Evolutionary conservation across 345 rosid species (phyloP).

Genomic region (Lepidium sativum): DNA sequence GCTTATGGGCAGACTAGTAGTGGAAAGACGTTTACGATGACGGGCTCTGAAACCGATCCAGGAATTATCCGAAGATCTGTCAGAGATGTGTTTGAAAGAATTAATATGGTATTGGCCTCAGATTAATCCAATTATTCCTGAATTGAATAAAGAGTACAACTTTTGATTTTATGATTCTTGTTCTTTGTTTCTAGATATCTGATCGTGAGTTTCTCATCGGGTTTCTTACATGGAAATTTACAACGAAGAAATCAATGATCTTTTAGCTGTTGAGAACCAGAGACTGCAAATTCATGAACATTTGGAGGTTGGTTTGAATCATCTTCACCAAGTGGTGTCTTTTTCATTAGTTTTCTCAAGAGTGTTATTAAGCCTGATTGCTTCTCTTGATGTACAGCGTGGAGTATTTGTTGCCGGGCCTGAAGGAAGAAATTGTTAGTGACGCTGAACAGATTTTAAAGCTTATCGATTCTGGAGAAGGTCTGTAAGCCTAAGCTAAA

Average conservation of each 20-base stretch:
- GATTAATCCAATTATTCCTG: not conserved
- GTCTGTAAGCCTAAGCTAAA: slow-evolving; percentile 29
- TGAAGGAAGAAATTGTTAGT: slow-evolving; percentile 77
- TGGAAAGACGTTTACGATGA: slow-evolving; percentile 97
- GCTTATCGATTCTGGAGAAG: slow-evolving; percentile 88
- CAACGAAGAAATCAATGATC: slow-evolving; percentile 90
- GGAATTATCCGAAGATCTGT: slow-evolving; percentile 77
- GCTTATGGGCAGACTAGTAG: slow-evolving; percentile 99
- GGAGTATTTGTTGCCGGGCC: slow-evolving; percentile 93
- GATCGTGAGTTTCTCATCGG: slow-evolving; percentile 89
- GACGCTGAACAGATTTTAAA: slow-evolving; percentile 75
- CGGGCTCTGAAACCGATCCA: slow-evolving; percentile 67
- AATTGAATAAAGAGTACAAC: not conserved
- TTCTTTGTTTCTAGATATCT: slow-evolving; percentile 37
- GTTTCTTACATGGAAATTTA: slow-evolving; percentile 97
- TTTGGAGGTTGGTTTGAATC: slow-evolving; percentile 67
- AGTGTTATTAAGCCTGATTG: slow-evolving; percentile 1
- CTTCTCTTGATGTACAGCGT: slow-evolving; percentile 39
- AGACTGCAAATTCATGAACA: slow-evolving; percentile 88
- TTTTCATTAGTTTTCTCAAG: not conserved
- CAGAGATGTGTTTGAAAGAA: slow-evolving; percentile 53
- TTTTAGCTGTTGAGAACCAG: slow-evolving; percentile 67
- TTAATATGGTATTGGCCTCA: slow-evolving; percentile 33
- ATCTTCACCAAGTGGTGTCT: not conserved
- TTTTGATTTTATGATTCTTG: slow-evolving; percentile 14